phyloP scores from a whole-genome alignment of 441 rosid species.

The Populus hybrid region DNA sequence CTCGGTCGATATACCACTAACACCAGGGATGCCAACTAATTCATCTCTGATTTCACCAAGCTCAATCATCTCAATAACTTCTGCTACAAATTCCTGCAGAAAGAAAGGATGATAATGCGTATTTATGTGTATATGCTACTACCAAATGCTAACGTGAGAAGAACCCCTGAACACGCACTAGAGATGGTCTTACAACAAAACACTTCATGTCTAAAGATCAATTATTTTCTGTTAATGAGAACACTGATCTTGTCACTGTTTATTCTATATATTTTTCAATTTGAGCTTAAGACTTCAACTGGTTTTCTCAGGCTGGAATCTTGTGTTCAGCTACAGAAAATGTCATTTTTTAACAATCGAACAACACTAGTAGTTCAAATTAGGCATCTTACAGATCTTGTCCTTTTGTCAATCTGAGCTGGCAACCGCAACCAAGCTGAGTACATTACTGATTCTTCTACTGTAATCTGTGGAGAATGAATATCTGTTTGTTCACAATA shows the following conservation, averaged over 20 bases:
- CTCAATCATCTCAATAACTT: slow-evolving; percentile 34
- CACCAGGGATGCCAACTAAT: slow-evolving; percentile 29
- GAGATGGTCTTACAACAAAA: neutral
- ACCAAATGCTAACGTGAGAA: neutral
- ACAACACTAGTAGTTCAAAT: neutral
- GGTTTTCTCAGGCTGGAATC: too few relatives aligned
- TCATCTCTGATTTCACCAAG: slow-evolving; percentile 31
- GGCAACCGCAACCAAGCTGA: slow-evolving; percentile 39
- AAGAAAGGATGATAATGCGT: neutral
- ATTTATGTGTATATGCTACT: neutral
- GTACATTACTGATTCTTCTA: slow-evolving; percentile 31
- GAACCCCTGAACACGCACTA: neutral
- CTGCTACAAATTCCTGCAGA: slow-evolving; percentile 28
- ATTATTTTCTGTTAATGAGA: neutral
- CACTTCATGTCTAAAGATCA: neutral
- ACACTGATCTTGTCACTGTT: neutral
- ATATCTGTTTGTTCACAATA: slow-evolving; percentile 41
- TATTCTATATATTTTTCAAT: too few relatives aligned
- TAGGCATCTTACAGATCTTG: slow-evolving; percentile 25
- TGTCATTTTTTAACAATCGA: neutral
- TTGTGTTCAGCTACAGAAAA: neutral
- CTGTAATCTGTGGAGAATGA: slow-evolving; percentile 13
- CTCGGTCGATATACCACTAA: slow-evolving; percentile 33
- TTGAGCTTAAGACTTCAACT: too few relatives aligned
- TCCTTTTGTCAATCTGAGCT: slow-evolving; percentile 13